Base-by-base conservation (phyloP, 805 yeast genomes). In the Hanseniaspora vineae region DNA sequence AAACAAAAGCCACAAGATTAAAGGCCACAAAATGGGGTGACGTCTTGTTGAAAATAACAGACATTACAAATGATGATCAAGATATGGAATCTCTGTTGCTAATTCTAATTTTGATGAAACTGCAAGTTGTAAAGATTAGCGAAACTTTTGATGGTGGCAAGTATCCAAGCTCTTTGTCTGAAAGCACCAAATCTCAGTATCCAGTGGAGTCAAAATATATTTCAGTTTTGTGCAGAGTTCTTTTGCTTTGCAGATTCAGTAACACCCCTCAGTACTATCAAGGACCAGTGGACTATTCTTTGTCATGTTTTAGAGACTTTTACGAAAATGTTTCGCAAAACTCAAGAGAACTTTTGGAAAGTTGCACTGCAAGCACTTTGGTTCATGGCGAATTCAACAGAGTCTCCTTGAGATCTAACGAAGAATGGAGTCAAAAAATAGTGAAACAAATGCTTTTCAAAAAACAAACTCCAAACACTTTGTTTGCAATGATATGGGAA, bases 201-300 rank as follows among this genome's bases (percentile, higher is more conserved):
- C 67, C 76, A 6, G 63, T 63, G 18, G 66, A 67, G 31, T 59
- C 64, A 10, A 50, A 60, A 31, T 60, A 67, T 11, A 66, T 72
- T 14, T 57, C 66, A 20, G 55, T 78, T 42, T 61, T 78, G 18
- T 62, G 78, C 8, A 72, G 82, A 52, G 60, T 79, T 11, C 65
- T 76, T 14, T 61, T 74, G 2, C 60, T 78, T 5, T 64, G 77
- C 37, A 64, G 70, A 17, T 57, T 72, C 2, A 67, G 71, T 4
- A 80, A 80, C 42, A 69, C 66, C 56, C 77, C 77, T 29, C 68
- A 68, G 39, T 76, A 73, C 45, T 80, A 77, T 64, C 73, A 74
- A 42, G 89, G 89, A 2, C 88, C 87, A 13, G 69, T 86, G 33
- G 83, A 86, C 15, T 75, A 81, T 53, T 73, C 76, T 37, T 66